phyloP scores from a whole-genome alignment of 768 basidiomycete genomes.

The Termitomyces titanicus region DNA sequence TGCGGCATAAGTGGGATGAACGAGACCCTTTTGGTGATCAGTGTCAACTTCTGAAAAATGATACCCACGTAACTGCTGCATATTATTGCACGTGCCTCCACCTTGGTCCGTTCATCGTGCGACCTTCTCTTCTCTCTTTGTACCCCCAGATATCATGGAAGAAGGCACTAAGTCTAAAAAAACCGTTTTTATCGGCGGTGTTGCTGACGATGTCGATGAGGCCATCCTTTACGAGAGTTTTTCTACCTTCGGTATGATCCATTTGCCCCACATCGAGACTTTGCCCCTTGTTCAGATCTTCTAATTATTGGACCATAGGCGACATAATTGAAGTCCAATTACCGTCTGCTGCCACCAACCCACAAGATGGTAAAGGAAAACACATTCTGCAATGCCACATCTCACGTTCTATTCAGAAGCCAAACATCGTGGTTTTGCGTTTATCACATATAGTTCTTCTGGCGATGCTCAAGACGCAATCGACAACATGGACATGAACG shows the following conservation, averaged over 20 bases:
- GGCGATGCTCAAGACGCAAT: slow-evolving; percentile 94
- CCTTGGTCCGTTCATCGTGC: slow-evolving; percentile 34
- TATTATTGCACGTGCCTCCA: slow-evolving; percentile 24
- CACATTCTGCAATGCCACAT: slow-evolving; percentile 9
- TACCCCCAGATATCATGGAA: slow-evolving; percentile 48
- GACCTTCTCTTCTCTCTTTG: slow-evolving; percentile 32
- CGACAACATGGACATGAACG: slow-evolving; percentile 98
- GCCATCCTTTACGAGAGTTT: slow-evolving; percentile 72
- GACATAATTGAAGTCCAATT: slow-evolving; percentile 92
- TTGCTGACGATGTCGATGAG: slow-evolving; percentile 84
- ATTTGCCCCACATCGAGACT: background rate
- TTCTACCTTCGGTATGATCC: slow-evolving; percentile 77
- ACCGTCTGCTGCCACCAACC: slow-evolving; percentile 74
- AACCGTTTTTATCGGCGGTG: slow-evolving; percentile 81
- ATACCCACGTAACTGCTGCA: slow-evolving; percentile 15
- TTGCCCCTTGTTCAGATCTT: slow-evolving; percentile 5
- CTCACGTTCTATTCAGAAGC: slow-evolving; percentile 33
- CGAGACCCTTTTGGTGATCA: slow-evolving; percentile 19
- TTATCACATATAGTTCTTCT: slow-evolving; percentile 79
- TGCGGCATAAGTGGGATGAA: slow-evolving; percentile 22
- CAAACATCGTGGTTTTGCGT: slow-evolving; percentile 94
- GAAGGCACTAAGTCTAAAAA: slow-evolving; percentile 83
- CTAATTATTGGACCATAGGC: slow-evolving; percentile 45
- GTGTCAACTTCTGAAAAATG: slow-evolving; percentile 8
- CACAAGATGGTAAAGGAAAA: slow-evolving; percentile 48